Evolutionary conservation across 169 alveolate species (phyloP), one percentile per base, ranked within the genome.

Genomic region (Eimeria necatrix): DNA sequence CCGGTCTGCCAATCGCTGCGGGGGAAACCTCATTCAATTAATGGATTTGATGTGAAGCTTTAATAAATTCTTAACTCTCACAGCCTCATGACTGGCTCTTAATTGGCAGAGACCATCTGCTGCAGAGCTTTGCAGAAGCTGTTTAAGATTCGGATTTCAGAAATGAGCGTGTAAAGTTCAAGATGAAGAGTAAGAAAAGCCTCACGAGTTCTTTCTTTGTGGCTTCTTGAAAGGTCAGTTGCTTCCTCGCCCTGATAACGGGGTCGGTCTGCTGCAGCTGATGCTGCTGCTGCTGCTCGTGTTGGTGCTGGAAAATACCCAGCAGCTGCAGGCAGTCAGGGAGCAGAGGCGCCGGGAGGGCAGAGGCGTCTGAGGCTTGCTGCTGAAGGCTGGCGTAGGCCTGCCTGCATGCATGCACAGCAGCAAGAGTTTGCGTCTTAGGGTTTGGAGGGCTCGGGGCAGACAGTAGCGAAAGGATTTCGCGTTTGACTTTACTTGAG

Each of bases 311-410:
- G 20, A 76, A 16, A 60, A 76, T 76, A 14, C 87, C 87, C 61
- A 76, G 64, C 87, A 76, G 59, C 87, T 76, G 87, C 87, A 76
- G 48, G 87, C 87, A 76, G 87, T 76, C 87, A 48, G 87, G 87
- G 61, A 76, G 87, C 59, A 76, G 51, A 76, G 87, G 48, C 46
- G 87, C 87, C 61, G 87, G 87, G 87, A 76, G 87, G 41, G 41
- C 59, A 48, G 59, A 53, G 10, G 59, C 87, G 22, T 41, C 87
- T 14, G 87, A 20, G 4, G 68, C 51, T 76, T 76, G 87, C 87
- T 46, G 87, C 87, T 76, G 87, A 76, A 76, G 87, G 87, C 68
- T 48, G 87, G 87, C 61, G 87, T 76, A 76, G 59, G 87, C 87
- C 87, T 76, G 87, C 87, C 87, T 76, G 87, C 87, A 49, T 48